A percentile compares a stretch with the other conserved stretches of the same genome.
Evolutionary conservation across 805 yeast genomes (phyloP).

Genomic region (Candida chauliodis): DNA sequence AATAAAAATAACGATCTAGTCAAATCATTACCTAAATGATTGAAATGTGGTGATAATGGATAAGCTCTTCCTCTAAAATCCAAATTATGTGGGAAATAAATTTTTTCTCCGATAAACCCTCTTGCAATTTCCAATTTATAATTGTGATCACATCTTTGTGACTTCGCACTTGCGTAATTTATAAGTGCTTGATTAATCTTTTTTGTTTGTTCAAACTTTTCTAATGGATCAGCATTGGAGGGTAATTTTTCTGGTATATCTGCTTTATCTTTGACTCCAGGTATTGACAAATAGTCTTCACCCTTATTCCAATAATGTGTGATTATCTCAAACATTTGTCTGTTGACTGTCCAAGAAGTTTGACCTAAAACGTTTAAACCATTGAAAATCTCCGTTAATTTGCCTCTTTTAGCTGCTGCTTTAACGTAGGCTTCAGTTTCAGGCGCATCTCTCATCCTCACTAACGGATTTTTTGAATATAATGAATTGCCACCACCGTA

Average conservation of each 20-base stretch:
- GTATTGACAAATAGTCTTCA: constrained; percentile 71
- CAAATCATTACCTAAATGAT: constrained; percentile 35
- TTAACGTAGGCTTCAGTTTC: constrained; percentile 87
- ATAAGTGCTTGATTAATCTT: constrained; percentile 54
- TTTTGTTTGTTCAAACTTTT: constrained; percentile 64
- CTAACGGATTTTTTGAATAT: constrained; percentile 57
- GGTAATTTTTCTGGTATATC: constrained; percentile 52
- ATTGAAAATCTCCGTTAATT: constrained; percentile 61
- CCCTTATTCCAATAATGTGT: constrained; percentile 87
- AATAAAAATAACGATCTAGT: constrained; percentile 34
- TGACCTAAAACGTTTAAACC: constrained; percentile 84
- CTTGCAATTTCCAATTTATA: constrained; percentile 94
- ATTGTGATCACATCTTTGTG: constrained; percentile 90
- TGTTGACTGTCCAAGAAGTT: constrained; percentile 92
- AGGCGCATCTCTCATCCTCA: constrained; percentile 79
- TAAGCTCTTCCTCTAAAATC: constrained; percentile 43
- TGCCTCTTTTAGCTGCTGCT: constrained; percentile 73
- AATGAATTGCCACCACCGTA: constrained; percentile 89
- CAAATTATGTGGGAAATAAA: constrained; percentile 35
- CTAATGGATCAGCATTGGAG: constrained; percentile 67
- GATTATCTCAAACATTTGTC: constrained; percentile 61
- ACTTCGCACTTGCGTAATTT: constrained; percentile 65
- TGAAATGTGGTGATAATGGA: constrained; percentile 33
- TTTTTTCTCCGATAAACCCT: constrained; percentile 55
- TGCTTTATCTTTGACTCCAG: constrained; percentile 37